These are phyloP conservation scores for Lactarius deliciosus DNA, from an alignment of 768 basidiomycete species.

Conservation along the genomic window DNA sequence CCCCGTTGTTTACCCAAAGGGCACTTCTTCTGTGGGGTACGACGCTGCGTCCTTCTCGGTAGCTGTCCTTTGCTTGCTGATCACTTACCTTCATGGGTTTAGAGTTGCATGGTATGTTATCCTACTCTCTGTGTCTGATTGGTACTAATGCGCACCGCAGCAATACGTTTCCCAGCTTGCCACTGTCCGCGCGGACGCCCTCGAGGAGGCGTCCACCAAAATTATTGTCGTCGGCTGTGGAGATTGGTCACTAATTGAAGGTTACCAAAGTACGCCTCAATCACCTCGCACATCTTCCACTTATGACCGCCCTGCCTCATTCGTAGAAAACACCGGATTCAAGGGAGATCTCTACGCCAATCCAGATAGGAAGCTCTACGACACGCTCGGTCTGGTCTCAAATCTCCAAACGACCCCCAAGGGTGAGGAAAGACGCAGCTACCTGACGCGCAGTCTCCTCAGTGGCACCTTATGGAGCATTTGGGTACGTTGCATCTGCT, in stretches of 20 bases:
- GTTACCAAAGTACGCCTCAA: conserved; percentile 20
- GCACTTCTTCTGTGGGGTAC: conserved; percentile 29
- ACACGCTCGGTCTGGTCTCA: conserved; percentile 23
- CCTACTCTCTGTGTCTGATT: background rate
- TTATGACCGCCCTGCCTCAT: background rate
- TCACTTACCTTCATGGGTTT: background rate
- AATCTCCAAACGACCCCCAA: conserved; percentile 21
- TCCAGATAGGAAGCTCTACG: conserved; percentile 27
- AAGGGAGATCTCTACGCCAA: conserved; percentile 27
- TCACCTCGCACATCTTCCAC: background rate
- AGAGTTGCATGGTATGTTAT: conserved; percentile 23
- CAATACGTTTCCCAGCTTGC: conserved; percentile 28
- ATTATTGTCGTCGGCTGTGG: conserved; percentile 26
- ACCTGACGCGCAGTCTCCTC: conserved; percentile 20
- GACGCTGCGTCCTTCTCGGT: background rate
- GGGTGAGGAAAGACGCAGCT: conserved; percentile 23
- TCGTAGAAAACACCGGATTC: conserved; percentile 20
- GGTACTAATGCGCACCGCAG: conserved; percentile 2
- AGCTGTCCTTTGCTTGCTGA: background rate
- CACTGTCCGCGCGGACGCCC: conserved; percentile 20
- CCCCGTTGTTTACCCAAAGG: conserved; percentile 4
- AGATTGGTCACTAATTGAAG: conserved; percentile 26
- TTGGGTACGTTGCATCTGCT: conserved; percentile 7
- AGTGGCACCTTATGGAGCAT: conserved; percentile 20
- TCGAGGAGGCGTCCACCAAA: conserved; percentile 18